A percentile compares a stretch with the other conserved stretches of the same genome.
These are phyloP conservation scores for Hypoxylon sp. DNA, from an alignment of 2,329 filamentous ascomycete species.

Conservation along the genomic window DNA sequence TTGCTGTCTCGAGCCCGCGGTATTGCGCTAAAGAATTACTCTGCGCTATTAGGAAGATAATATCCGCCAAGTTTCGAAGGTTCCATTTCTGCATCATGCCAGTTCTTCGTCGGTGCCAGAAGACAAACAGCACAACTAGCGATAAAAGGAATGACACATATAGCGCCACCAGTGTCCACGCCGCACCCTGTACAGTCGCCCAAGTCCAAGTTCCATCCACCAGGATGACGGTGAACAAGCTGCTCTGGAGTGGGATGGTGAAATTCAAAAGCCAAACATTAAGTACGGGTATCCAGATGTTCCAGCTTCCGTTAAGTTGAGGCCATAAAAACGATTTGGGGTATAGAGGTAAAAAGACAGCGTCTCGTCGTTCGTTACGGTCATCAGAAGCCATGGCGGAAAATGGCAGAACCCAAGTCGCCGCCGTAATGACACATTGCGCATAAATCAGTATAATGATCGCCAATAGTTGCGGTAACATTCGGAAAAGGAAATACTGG, in stretches of 20 bases:
- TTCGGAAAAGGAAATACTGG: conserved; percentile 86
- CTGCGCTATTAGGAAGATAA: conserved; percentile 78
- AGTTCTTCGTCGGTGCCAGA: conserved; percentile 71
- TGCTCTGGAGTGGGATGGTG: conserved; percentile 81
- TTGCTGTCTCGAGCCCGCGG: conserved; percentile 70
- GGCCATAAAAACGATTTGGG: conserved; percentile 74
- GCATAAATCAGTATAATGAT: conserved; percentile 78
- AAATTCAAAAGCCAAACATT: conserved; percentile 82
- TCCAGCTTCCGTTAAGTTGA: conserved; percentile 66
- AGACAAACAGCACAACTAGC: conserved; percentile 65
- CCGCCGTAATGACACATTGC: conserved; percentile 75
- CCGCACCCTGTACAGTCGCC: conserved; percentile 78
- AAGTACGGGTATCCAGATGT: conserved; percentile 71
- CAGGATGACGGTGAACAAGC: conserved; percentile 73
- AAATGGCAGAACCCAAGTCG: conserved; percentile 82
- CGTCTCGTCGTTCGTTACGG: conserved; percentile 65
- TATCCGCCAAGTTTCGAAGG: conserved; percentile 79
- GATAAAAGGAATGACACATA: conserved; percentile 74
- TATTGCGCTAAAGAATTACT: conserved; percentile 83
- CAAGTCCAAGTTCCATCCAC: conserved; percentile 73
- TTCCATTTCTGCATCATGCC: conserved; percentile 80
- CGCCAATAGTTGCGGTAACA: conserved; percentile 81
- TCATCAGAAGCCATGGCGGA: conserved; percentile 75
- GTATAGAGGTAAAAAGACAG: conserved; percentile 73
- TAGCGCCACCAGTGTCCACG: conserved; percentile 78